Evolutionary conservation across 768 basidiomycete genomes (phyloP), one percentile per base, ranked within the genome.

Genomic region (Suillus subluteus): DNA sequence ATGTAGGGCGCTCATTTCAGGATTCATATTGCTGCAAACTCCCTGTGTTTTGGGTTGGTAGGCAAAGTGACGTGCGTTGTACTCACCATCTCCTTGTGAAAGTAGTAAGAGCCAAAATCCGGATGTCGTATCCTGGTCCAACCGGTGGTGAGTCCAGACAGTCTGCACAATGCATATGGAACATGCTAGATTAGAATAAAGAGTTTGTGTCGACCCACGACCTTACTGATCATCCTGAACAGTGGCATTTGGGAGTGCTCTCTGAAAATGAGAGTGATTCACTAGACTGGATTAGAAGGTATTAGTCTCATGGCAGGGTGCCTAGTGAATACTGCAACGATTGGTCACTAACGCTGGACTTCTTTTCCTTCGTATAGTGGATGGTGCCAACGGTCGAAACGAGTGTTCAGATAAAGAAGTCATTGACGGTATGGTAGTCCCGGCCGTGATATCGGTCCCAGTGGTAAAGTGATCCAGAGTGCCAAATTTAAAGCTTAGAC

Each of bases 51-150:
- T 55, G 6, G 16, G 70, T 41, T 65, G 58, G 35, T 18, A 72
- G 38, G 64, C 69, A 23, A 11, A 71, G 67, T 37, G 61, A 55
- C 15, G 70, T 71, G 12, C 44, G 21, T n/a, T 55, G n/a, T 21
- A 38, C 68, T 15, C n/a, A 80, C 80, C 71, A 73, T 75, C 23
- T 78, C 76, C 54, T 66, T 32, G 38, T 80, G 63, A 38, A 72
- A 72, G 62, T 76, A 81, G 48, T 76, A 78, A 13, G 70, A 68
- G 16, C 75, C 78, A n/a, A 69, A 71, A 21, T 80, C 79, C 12
- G 75, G 77, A 62, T 80, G 78, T 18, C 59, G 68, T 56, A 74
- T 43, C 64, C 55, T 68, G n/a, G 30, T 46, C 79, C 79, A 80
- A 18, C 71, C 79, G 12, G 18, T 12, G 6, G 72, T 6, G 54